Evolutionary conservation across 306 rosid genomes (phyloP).

Genomic region (Sechiopsis laciniata): DNA sequence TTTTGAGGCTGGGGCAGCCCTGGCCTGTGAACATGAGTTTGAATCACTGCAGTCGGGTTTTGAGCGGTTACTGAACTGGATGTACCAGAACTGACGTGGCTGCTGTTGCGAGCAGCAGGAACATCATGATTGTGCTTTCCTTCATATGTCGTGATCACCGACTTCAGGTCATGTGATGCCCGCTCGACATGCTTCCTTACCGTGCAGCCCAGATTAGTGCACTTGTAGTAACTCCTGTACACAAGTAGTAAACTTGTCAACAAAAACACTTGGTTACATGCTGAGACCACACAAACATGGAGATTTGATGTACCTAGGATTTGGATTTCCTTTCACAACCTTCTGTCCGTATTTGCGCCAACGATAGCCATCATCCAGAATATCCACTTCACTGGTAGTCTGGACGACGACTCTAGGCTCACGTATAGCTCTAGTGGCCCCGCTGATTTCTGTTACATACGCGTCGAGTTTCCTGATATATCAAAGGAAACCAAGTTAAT

Average conservation of each 20-base stretch:
- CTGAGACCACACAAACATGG: not conserved
- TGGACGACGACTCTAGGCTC: constrained; percentile 99
- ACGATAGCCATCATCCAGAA: constrained; percentile 91
- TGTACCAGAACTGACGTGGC: constrained; percentile 58
- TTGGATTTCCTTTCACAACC: constrained; percentile 96
- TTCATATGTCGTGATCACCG: constrained; percentile 88
- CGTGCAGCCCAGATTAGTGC: constrained; percentile 84
- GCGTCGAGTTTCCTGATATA: constrained; percentile 79
- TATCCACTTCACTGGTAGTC: constrained; percentile 96
- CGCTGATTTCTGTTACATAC: constrained; percentile 79
- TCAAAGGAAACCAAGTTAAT: constrained; percentile 17
- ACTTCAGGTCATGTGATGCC: constrained; percentile 86
- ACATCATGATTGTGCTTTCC: constrained; percentile 96
- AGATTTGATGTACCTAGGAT: constrained; percentile 58
- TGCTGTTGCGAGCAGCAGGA: constrained; percentile 81
- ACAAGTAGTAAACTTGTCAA: constrained; percentile 14
- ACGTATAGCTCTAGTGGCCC: constrained; percentile 92
- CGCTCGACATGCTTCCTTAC: constrained; percentile 98
- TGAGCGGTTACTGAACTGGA: constrained; percentile 22
- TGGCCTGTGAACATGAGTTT: constrained; percentile 47
- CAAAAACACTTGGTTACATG: not conserved
- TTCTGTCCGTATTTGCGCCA: constrained; percentile 99
- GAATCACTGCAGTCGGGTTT: constrained; percentile 15
- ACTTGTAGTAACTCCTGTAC: constrained; percentile 95
- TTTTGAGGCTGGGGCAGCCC: constrained; percentile 61